phyloP scores from a whole-genome alignment of 805 yeast species.

The Lipomyces sp. region DNA sequence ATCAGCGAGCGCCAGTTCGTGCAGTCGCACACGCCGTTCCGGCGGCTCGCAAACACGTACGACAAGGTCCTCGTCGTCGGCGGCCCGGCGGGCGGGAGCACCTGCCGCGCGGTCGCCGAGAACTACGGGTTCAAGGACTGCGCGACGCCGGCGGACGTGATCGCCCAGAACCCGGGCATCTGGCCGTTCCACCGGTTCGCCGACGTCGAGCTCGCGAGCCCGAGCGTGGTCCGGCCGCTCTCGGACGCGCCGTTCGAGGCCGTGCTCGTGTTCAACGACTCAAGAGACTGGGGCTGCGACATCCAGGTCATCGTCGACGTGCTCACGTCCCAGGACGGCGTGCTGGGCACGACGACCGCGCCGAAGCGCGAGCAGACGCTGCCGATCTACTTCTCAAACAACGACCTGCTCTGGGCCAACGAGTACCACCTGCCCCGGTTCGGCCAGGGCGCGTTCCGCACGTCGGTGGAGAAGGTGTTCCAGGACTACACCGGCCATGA shows the following conservation, averaged over 20 bases:
- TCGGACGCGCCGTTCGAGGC: slow-evolving; percentile 55
- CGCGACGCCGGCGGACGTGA: slow-evolving; percentile 67
- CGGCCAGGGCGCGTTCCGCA: slow-evolving; percentile 87
- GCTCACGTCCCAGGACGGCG: slow-evolving; percentile 60
- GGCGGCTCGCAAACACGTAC: slow-evolving; percentile 51
- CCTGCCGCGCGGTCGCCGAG: slow-evolving; percentile 69
- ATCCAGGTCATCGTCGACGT: slow-evolving; percentile 72
- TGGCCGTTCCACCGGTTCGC: slow-evolving; percentile 68
- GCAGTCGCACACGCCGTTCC: slow-evolving; percentile 86
- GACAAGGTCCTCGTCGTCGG: slow-evolving; percentile 77
- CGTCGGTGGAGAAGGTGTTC: slow-evolving; percentile 59
- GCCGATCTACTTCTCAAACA: slow-evolving; percentile 33
- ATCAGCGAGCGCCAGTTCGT: slow-evolving; percentile 65
- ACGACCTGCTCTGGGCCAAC: slow-evolving; percentile 86
- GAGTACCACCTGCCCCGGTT: slow-evolving; percentile 73
- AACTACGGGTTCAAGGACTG: slow-evolving; percentile 71
- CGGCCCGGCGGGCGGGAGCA: slow-evolving; percentile 55
- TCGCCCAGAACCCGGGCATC: slow-evolving; percentile 51
- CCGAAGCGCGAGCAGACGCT: slow-evolving; percentile 21
- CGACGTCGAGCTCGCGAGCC: slow-evolving; percentile 40
- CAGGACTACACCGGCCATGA: slow-evolving; percentile 49
- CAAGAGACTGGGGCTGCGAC: slow-evolving; percentile 85
- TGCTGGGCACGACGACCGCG: slow-evolving; percentile 58
- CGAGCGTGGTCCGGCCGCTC: slow-evolving; percentile 44
- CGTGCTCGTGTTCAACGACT: slow-evolving; percentile 79